Conservation (phyloP, 306 rosid genomes). For the Gillenia trifoliata region DNA sequence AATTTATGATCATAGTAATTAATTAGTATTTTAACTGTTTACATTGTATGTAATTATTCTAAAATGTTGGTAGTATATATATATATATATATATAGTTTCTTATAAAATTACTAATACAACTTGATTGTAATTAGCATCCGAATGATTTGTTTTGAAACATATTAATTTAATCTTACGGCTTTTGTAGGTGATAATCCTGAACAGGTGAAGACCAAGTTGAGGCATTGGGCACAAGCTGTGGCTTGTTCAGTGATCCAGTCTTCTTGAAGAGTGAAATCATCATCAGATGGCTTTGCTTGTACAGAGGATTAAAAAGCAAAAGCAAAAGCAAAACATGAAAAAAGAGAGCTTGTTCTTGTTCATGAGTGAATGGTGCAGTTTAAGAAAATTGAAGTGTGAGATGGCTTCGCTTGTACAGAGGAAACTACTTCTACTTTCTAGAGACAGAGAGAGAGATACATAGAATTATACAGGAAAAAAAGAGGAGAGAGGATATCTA, state of each 20-base stretch:
- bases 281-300: slow-evolving; percentile 22
- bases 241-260: slow-evolving; percentile 90
- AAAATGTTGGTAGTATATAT: background rate
- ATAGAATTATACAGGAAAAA: background rate
- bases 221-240: slow-evolving; percentile 99
- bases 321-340: background rate
- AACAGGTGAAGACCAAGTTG: slow-evolving; percentile 73
- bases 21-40: background rate
- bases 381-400: background rate
- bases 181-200: slow-evolving; percentile 76
- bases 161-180: background rate
- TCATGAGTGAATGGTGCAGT: background rate
- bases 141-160: background rate
- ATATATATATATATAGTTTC: too few species aligned
- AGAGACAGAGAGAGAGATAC: background rate
- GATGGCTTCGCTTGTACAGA: slow-evolving; percentile 6
- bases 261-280: slow-evolving; percentile 25
- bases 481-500: background rate
- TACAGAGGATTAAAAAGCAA: slow-evolving; percentile 13
- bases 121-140: background rate
- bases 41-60: background rate
- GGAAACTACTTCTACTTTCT: background rate
- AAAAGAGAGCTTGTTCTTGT: background rate
- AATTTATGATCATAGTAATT: background rate
- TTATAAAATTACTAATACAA: too few species aligned